These are phyloP conservation scores for Trametes gibbosa DNA, from an alignment of 768 basidiomycete genomes.

Conservation along the genomic window DNA sequence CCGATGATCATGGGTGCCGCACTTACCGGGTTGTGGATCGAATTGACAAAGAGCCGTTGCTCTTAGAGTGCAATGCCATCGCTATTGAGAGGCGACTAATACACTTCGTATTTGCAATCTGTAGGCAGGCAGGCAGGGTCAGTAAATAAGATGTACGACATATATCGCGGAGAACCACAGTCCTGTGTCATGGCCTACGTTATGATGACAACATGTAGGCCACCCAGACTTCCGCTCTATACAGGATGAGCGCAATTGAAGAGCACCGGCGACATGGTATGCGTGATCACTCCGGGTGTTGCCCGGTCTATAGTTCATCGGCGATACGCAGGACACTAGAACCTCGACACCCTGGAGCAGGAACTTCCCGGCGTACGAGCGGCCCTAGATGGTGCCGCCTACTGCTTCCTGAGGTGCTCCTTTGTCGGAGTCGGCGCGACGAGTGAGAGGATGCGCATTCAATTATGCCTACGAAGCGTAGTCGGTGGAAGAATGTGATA, in stretches of 20 bases:
- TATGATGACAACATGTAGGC: neutral
- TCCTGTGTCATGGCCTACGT: neutral
- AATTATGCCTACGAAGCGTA: neutral
- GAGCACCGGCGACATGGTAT: neutral
- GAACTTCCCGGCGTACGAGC: neutral
- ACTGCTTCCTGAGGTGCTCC: neutral
- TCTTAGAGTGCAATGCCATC: neutral
- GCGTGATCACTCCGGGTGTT: neutral
- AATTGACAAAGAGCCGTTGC: neutral
- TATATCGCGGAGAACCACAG: neutral
- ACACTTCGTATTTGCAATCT: neutral
- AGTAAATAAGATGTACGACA: neutral
- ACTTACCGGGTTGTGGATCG: neutral
- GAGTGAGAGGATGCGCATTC: neutral
- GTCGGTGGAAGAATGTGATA: neutral
- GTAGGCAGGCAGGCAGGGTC: neutral
- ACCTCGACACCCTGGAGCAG: neutral
- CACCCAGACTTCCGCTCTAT: too few species aligned
- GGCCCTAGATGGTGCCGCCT: neutral
- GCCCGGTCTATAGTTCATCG: neutral
- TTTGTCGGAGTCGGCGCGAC: neutral
- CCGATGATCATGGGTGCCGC: neutral
- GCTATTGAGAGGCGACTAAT: neutral
- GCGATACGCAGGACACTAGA: neutral
- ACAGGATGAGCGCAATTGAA: too few species aligned